A percentile compares a stretch with the other conserved stretches of the same genome.
These are phyloP conservation scores for Buddleja alternifolia DNA, from an alignment of 257 asterid species.

Conservation along the genomic window DNA sequence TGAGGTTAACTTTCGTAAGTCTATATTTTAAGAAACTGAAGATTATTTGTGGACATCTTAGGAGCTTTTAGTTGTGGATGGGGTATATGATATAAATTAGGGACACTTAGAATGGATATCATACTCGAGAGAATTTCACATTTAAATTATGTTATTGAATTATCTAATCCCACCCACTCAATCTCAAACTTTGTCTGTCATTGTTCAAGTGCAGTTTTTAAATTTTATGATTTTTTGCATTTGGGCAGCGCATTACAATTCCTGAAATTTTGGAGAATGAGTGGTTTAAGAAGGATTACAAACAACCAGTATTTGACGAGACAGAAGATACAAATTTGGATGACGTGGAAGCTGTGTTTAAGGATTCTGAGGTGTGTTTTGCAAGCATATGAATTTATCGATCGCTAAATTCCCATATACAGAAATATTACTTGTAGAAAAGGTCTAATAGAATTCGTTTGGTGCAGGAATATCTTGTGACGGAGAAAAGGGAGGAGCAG, in stretches of 20 bases:
- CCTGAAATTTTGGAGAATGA: constrained; percentile 80
- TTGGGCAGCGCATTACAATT: constrained; percentile 72
- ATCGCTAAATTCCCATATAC: neutral
- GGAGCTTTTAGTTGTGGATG: neutral
- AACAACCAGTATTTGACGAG: constrained; percentile 74
- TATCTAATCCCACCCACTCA: neutral
- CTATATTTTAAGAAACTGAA: neutral
- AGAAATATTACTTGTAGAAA: neutral
- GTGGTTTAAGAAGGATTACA: constrained; percentile 91
- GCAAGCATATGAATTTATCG: neutral
- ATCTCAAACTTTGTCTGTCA: too few species aligned
- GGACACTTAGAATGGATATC: neutral
- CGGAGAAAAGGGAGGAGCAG: constrained; percentile 79
- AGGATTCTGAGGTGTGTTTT: constrained; percentile 73
- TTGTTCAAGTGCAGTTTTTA: neutral
- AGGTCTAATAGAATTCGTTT: neutral
- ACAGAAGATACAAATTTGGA: constrained; percentile 81
- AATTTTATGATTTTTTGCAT: constrained; percentile 12
- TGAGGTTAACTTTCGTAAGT: neutral
- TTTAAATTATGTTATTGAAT: neutral
- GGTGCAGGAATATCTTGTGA: constrained; percentile 79
- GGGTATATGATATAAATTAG: neutral
- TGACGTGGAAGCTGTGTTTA: constrained; percentile 94
- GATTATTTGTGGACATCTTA: neutral
- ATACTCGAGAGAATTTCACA: neutral